phyloP scores from a whole-genome alignment of 371 early-diverging fungal genomes.

The Rhizomucor miehei region DNA sequence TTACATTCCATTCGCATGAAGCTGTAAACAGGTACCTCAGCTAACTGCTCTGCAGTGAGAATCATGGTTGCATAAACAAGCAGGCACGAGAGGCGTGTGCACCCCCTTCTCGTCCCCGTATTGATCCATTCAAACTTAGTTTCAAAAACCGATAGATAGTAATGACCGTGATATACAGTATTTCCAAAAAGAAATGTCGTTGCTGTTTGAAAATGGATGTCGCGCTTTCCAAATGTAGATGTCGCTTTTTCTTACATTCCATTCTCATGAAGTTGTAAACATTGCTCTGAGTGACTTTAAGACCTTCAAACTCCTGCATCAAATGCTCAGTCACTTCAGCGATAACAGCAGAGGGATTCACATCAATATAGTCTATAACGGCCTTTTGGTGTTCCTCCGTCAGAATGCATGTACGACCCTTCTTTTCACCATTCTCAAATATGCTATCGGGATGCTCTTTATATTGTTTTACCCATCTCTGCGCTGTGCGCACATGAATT shows the following conservation, averaged over 20 bases:
- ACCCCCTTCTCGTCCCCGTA: too few relatives aligned
- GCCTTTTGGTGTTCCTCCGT: constrained; percentile 9
- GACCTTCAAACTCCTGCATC: constrained; percentile 9
- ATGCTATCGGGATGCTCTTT: constrained; percentile 9
- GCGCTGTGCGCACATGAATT: constrained; percentile 14
- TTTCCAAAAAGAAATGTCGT: too few relatives aligned
- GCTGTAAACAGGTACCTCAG: constrained; percentile 8
- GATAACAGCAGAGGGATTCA: constrained; percentile 12
- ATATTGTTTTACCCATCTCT: constrained; percentile 11
- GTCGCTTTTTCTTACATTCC: too few relatives aligned
- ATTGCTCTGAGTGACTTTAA: constrained; percentile 8
- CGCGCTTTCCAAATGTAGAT: too few relatives aligned
- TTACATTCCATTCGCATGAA: constrained; percentile 14
- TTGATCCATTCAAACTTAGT: too few relatives aligned
- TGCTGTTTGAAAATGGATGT: neutral
- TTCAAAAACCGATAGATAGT: too few relatives aligned
- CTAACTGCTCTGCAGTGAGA: constrained; percentile 4
- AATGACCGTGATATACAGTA: too few relatives aligned
- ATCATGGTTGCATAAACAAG: neutral
- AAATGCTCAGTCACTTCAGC: constrained; percentile 10
- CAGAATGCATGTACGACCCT: constrained; percentile 11
- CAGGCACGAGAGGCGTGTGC: too few relatives aligned
- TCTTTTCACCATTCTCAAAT: constrained; percentile 9
- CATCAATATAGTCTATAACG: constrained; percentile 12
- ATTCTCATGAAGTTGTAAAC: constrained; percentile 13